A percentile compares a stretch with the other conserved stretches of the same genome.
Conservation (phyloP, 768 basidiomycete species). For the Nidula microcarpa region DNA sequence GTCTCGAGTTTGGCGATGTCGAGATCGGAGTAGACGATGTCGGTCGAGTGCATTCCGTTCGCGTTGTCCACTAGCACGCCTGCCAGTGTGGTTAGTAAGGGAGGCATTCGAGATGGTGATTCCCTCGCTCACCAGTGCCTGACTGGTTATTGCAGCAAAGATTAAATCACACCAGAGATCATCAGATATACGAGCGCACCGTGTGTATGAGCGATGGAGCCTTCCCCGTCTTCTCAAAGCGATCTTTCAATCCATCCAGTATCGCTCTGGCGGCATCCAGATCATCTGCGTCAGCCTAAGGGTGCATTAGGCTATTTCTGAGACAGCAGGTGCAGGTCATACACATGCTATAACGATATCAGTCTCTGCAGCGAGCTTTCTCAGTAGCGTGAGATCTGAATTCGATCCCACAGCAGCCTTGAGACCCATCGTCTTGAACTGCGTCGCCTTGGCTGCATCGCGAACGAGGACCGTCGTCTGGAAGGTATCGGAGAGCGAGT, state of each 20-base stretch:
- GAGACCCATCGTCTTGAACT: conserved; percentile 29
- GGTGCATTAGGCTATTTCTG: too few relatives aligned
- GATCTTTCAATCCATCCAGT: conserved; percentile 30
- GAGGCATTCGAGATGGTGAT: not conserved
- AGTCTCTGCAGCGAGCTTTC: conserved; percentile 34
- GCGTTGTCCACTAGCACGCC: conserved; percentile 42
- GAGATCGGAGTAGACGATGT: conserved; percentile 46
- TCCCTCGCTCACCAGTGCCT: conserved; percentile 20
- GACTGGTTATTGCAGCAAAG: conserved; percentile 13
- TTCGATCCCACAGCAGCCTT: conserved; percentile 36
- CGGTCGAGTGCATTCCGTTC: conserved; percentile 31
- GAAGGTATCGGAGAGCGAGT: conserved; percentile 37
- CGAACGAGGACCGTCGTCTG: conserved; percentile 44
- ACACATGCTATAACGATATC: conserved; percentile 45
- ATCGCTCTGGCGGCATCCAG: conserved; percentile 34
- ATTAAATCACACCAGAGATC: too few relatives aligned
- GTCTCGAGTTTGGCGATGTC: conserved; percentile 40
- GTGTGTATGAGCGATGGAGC: conserved; percentile 38
- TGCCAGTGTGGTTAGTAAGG: conserved; percentile 3
- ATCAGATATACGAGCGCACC: conserved; percentile 19
- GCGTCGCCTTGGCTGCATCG: conserved; percentile 31
- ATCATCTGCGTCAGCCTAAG: conserved; percentile 36
- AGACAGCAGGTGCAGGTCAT: conserved; percentile 6
- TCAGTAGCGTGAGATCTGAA: conserved; percentile 32
- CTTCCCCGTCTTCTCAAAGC: conserved; percentile 25